These are phyloP conservation scores for Leccinum ponderosum DNA, from an alignment of 1,284 basidiomycete species.

Conservation along the genomic window DNA sequence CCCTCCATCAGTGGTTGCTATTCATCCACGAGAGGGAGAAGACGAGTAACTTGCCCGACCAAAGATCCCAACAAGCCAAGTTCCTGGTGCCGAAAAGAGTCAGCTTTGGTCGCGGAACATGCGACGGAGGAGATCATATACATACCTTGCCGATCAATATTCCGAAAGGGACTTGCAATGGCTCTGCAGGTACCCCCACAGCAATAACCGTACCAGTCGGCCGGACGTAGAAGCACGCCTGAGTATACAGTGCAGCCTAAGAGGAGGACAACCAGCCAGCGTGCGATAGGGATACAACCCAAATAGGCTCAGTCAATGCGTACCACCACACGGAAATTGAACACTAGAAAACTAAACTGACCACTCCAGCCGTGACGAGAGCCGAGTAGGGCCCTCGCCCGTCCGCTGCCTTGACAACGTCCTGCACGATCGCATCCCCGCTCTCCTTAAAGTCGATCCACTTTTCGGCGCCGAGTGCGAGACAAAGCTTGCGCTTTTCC, in stretches of 20 bases:
- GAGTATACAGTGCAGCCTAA: slow-evolving; percentile 56
- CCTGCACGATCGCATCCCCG: slow-evolving; percentile 44
- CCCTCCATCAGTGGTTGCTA: background rate
- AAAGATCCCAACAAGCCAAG: slow-evolving; percentile 60
- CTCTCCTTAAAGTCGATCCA: slow-evolving; percentile 71
- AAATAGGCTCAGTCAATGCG: background rate
- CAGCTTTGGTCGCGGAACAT: background rate
- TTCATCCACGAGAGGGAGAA: background rate
- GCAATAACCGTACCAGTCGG: slow-evolving; percentile 57
- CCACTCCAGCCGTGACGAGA: slow-evolving; percentile 51
- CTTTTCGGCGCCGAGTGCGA: slow-evolving; percentile 63
- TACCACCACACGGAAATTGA: background rate
- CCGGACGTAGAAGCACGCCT: slow-evolving; percentile 66
- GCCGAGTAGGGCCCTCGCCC: slow-evolving; percentile 70
- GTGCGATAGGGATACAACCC: background rate
- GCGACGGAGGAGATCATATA: background rate
- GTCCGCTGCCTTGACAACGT: slow-evolving; percentile 56
- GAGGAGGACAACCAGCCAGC: background rate
- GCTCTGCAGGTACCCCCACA: slow-evolving; percentile 52
- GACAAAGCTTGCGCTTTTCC: slow-evolving; percentile 60
- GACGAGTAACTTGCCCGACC: slow-evolving; percentile 46
- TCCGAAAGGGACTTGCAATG: slow-evolving; percentile 49
- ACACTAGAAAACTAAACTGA: slow-evolving; percentile 22
- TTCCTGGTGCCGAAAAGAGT: slow-evolving; percentile 29
- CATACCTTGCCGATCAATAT: slow-evolving; percentile 57